Conservation (phyloP, 129 eudicot species). For the Scalesia atractyloides region DNA sequence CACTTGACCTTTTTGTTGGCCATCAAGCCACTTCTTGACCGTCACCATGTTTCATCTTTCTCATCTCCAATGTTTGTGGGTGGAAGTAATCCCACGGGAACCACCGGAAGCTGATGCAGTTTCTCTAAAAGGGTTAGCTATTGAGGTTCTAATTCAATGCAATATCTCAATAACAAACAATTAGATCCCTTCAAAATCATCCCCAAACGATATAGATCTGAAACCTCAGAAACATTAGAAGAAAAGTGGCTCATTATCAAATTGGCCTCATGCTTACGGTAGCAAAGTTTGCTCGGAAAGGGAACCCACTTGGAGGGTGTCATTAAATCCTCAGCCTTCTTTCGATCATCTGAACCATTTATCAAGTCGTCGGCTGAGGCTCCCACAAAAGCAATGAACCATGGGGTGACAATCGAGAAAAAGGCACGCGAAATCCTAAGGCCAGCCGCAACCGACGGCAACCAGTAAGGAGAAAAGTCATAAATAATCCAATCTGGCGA, state of each 20-base stretch:
- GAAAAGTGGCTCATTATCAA: not conserved
- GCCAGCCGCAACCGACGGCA: slow-evolving; percentile 34
- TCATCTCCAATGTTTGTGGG: no score
- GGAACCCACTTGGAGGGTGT: slow-evolving; percentile 45
- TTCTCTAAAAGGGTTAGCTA: slow-evolving; percentile 20
- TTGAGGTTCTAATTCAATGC: slow-evolving; percentile 43
- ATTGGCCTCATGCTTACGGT: slow-evolving; percentile 29
- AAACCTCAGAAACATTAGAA: slow-evolving; percentile 25
- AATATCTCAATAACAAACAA: slow-evolving; percentile 24
- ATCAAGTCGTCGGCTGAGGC: slow-evolving; percentile 21
- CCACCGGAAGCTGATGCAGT: slow-evolving; percentile 34
- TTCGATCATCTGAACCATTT: slow-evolving; percentile 23
- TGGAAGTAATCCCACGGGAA: no score
- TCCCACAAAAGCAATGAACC: slow-evolving; percentile 27
- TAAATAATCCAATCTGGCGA: slow-evolving; percentile 48
- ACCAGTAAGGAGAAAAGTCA: slow-evolving; percentile 53
- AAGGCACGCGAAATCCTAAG: slow-evolving; percentile 34
- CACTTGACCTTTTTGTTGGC: no score
- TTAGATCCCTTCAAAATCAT: slow-evolving; percentile 8
- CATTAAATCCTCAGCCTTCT: slow-evolving; percentile 27
- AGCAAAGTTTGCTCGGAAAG: slow-evolving; percentile 34
- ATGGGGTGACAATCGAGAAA: slow-evolving; percentile 25
- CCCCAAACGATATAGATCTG: slow-evolving; percentile 27
- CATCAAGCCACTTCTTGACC: no score
- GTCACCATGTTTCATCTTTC: no score